Evolutionary conservation across 1,284 basidiomycete species (phyloP).

Genomic region (Apiotrichum gracile): DNA sequence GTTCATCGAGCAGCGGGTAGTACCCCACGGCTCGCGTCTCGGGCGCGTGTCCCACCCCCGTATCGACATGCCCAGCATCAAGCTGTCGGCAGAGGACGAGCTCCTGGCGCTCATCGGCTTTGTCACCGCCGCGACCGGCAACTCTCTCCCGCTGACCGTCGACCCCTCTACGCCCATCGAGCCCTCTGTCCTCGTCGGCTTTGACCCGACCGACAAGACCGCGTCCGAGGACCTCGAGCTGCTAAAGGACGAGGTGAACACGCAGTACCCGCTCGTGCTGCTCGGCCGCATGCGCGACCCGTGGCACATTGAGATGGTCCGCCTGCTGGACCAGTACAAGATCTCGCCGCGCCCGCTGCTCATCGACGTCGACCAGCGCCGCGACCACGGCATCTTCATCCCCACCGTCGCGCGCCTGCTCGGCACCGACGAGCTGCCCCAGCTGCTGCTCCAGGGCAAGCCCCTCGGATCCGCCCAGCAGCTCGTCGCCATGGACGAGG

Average conservation of each 20-base stretch:
- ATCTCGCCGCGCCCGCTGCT: slow-evolving; percentile 63
- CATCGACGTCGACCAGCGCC: slow-evolving; percentile 66
- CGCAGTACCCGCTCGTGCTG: slow-evolving; percentile 67
- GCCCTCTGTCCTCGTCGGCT: slow-evolving; percentile 72
- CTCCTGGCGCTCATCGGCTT: slow-evolving; percentile 69
- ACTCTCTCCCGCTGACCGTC: slow-evolving; percentile 62
- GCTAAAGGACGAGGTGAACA: slow-evolving; percentile 55
- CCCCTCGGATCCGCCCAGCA: slow-evolving; percentile 56
- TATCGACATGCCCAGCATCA: neutral
- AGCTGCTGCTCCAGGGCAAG: slow-evolving; percentile 64
- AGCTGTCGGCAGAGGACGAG: slow-evolving; percentile 52
- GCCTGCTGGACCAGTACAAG: slow-evolving; percentile 56
- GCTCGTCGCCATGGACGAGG: slow-evolving; percentile 52
- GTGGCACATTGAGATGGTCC: slow-evolving; percentile 59
- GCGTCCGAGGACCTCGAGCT: slow-evolving; percentile 47
- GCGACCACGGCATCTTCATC: slow-evolving; percentile 51
- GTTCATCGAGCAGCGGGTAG: slow-evolving; percentile 8
- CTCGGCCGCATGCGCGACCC: slow-evolving; percentile 62
- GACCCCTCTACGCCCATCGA: slow-evolving; percentile 64
- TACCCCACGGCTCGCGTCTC: neutral
- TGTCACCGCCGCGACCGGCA: slow-evolving; percentile 69
- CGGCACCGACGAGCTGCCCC: slow-evolving; percentile 56
- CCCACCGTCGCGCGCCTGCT: slow-evolving; percentile 58
- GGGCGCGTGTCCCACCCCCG: neutral
- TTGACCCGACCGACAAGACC: slow-evolving; percentile 62